Evolutionary conservation across 179 eudicot species (phyloP).

Genomic region (Monotropa hypopitys): DNA sequence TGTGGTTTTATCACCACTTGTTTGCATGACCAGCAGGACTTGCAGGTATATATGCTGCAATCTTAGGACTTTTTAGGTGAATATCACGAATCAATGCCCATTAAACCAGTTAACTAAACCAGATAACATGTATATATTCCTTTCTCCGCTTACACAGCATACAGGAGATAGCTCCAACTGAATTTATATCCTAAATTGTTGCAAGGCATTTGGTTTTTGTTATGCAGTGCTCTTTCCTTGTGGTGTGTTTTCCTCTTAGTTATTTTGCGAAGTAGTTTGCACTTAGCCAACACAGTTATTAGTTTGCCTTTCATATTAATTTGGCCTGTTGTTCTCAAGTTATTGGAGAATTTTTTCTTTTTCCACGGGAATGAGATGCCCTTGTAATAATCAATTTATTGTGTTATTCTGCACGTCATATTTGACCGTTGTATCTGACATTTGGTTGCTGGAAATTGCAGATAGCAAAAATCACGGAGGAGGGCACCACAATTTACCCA

Average conservation of each 20-base stretch:
- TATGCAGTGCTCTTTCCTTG: background rate
- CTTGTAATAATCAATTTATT: background rate
- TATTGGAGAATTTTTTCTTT: background rate
- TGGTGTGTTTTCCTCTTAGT: background rate
- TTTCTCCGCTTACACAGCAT: background rate
- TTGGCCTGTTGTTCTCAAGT: background rate
- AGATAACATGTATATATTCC: background rate
- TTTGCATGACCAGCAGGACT: background rate
- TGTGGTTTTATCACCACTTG: background rate
- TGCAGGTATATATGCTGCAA: background rate
- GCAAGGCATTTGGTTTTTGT: background rate
- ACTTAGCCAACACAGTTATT: background rate
- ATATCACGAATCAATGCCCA: background rate
- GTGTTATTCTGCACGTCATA: too few relatives aligned
- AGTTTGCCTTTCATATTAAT: background rate
- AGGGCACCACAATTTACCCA: constrained; percentile 36
- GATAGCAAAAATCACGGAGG: constrained; percentile 65
- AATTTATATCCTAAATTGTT: background rate
- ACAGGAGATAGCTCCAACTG: background rate
- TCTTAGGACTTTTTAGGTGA: background rate
- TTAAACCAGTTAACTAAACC: too few relatives aligned
- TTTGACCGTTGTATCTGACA: background rate
- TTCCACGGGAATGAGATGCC: background rate
- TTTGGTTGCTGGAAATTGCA: constrained; percentile 16
- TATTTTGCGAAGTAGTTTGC: background rate